These are phyloP conservation scores for Raddia guianensis DNA, from an alignment of 176 grass and related monocot genomes.

Conservation along the genomic window DNA sequence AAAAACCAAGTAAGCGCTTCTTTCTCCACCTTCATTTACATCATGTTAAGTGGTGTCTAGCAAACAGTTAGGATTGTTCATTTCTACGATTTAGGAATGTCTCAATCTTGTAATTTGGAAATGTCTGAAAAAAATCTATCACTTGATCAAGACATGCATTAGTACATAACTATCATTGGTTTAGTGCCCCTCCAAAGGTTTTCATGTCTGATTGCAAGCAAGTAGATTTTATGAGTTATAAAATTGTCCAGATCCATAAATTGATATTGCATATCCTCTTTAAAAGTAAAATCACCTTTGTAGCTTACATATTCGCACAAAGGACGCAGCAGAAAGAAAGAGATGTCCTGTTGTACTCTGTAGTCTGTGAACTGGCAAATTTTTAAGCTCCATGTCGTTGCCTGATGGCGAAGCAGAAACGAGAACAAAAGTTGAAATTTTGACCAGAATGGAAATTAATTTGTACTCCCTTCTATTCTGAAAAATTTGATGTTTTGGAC, in stretches of 20 bases:
- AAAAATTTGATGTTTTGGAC: no score
- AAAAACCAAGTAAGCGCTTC: slow-evolving; percentile 73
- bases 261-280: not conserved
- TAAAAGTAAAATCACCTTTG: not conserved
- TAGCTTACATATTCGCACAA: not conserved
- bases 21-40: slow-evolving; percentile 21
- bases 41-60: slow-evolving; percentile 2
- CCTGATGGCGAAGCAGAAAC: not conserved
- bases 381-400: slow-evolving; percentile 9
- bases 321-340: not conserved
- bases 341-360: not conserved
- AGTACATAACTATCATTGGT: not conserved
- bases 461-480: not conserved
- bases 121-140: not conserved
- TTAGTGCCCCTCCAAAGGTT: slow-evolving; percentile 11
- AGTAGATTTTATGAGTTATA: not conserved
- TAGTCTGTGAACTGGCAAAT: slow-evolving; percentile 14
- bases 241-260: not conserved
- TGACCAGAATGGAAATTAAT: slow-evolving; percentile 1
- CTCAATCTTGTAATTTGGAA: not conserved
- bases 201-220: not conserved
- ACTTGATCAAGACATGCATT: not conserved
- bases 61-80: not conserved
- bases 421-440: not conserved
- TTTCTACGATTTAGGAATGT: not conserved